Conservation (phyloP, 1,139 yeast genomes). For the Diutina siamensis region DNA sequence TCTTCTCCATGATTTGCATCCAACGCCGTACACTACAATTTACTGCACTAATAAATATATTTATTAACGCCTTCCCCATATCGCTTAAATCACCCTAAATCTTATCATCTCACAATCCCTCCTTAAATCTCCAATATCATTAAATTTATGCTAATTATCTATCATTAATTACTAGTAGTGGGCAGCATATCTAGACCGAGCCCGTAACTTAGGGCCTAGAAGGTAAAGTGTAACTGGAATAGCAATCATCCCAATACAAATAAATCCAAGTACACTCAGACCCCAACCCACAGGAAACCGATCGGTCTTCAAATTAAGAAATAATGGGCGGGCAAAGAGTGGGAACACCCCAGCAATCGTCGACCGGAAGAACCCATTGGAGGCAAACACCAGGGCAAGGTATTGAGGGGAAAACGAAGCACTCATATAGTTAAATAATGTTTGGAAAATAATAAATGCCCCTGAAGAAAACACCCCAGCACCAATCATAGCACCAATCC, state of each 20-base stretch:
- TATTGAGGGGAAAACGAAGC: conserved; percentile 2
- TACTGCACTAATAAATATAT: no score
- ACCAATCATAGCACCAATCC: conserved; percentile 35
- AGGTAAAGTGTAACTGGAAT: conserved; percentile 48
- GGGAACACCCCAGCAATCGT: conserved; percentile 53
- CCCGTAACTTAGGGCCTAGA: conserved; percentile 38
- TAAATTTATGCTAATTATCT: no score
- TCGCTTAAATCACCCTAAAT: no score
- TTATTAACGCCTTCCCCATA: no score
- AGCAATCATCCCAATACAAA: conserved; percentile 32
- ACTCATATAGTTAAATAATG: conserved; percentile 12
- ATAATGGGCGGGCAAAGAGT: conserved; percentile 44
- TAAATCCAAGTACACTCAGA: conserved; percentile 25
- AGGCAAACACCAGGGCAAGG: conserved; percentile 49
- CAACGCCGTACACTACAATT: no score
- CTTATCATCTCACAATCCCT: no score
- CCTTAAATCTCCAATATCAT: no score
- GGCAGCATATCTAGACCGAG: conserved; percentile 36
- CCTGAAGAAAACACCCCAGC: conserved; percentile 26
- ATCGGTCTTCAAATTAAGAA: conserved; percentile 28
- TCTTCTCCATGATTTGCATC: no score
- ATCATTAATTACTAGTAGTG: background rate
- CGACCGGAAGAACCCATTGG: conserved; percentile 41
- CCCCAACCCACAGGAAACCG: conserved; percentile 64
- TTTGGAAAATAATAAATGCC: conserved; percentile 31